Evolutionary conservation across 2,329 filamentous ascomycete species (phyloP).

Genomic region (Phyllachora maydis): DNA sequence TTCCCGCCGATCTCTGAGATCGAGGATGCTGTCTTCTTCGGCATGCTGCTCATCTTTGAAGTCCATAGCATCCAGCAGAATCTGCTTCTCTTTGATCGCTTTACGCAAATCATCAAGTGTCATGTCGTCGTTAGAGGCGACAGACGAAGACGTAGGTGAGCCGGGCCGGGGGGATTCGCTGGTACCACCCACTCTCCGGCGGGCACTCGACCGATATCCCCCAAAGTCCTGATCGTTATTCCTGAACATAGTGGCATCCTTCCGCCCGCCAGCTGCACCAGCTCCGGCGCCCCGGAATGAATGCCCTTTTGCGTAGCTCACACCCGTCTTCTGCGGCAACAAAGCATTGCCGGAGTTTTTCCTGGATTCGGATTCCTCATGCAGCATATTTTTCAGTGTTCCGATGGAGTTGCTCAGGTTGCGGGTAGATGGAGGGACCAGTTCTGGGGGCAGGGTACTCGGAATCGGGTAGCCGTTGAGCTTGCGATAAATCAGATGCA

Average conservation of each 20-base stretch:
- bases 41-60: constrained; percentile 79
- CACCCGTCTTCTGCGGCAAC: constrained; percentile 89
- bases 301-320: constrained; percentile 91
- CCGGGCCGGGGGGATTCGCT: constrained; percentile 62
- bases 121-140: constrained; percentile 59
- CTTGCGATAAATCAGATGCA: constrained; percentile 97
- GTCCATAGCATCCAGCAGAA: constrained; percentile 87
- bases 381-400: constrained; percentile 74
- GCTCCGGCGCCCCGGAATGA: constrained; percentile 57
- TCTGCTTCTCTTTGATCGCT: constrained; percentile 82
- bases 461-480: constrained; percentile 91
- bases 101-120: constrained; percentile 77
- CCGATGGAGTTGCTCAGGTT: constrained; percentile 89
- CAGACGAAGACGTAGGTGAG: constrained; percentile 46
- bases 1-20: constrained; percentile 76
- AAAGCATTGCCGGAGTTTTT: constrained; percentile 81
- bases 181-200: constrained; percentile 51
- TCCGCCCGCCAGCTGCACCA: constrained; percentile 41
- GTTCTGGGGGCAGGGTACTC: constrained; percentile 68
- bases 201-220: constrained; percentile 84
- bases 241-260: constrained; percentile 91
- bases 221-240: constrained; percentile 76
- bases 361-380: constrained; percentile 71
- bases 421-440: constrained; percentile 83
- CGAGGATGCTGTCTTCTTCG: constrained; percentile 82